Percentiles rank a stretch among this genome's conserved stretches.
Evolutionary conservation across 192 early-diverging fungal species (phyloP).

Genomic region (Spinellus fusiger): DNA sequence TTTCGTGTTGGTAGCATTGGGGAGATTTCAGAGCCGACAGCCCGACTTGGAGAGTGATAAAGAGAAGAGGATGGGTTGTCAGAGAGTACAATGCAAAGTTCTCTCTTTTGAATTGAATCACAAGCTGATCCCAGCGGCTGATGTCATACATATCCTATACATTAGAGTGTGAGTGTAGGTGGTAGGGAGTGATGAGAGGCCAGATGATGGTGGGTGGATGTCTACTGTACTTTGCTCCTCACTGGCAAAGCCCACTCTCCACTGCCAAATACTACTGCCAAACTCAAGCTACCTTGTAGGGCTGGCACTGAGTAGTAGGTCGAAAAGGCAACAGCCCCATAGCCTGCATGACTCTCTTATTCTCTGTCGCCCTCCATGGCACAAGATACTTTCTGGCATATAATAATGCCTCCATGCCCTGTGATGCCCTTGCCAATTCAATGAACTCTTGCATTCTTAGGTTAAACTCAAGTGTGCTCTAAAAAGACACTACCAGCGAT

Average conservation of each 20-base stretch:
- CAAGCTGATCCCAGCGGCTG: conserved; percentile 72
- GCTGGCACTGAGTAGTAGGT: conserved; percentile 66
- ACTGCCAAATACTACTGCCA: not conserved
- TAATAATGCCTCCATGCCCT: conserved; percentile 65
- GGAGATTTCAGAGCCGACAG: conserved; percentile 91
- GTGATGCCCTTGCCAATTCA: conserved; percentile 68
- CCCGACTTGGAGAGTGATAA: conserved; percentile 90
- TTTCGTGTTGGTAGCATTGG: conserved; percentile 67
- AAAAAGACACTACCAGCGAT: not conserved
- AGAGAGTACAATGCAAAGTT: conserved; percentile 87
- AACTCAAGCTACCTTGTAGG: conserved; percentile 60
- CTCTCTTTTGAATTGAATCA: conserved; percentile 75
- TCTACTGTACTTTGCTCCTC: not conserved
- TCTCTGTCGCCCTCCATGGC: conserved; percentile 68
- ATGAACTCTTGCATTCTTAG: conserved; percentile 93
- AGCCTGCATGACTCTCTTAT: conserved; percentile 80
- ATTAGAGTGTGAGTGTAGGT: not conserved
- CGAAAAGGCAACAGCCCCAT: conserved; percentile 87
- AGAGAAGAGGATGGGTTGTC: conserved; percentile 80
- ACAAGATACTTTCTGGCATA: conserved; percentile 86
- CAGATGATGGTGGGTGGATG: no score
- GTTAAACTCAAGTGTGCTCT: conserved; percentile 97
- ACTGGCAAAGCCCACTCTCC: not conserved
- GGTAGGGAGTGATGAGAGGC: not conserved
- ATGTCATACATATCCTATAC: conserved; percentile 58